phyloP scores from a whole-genome alignment of 2,329 filamentous ascomycete species.

The Sporothrix inflata region DNA sequence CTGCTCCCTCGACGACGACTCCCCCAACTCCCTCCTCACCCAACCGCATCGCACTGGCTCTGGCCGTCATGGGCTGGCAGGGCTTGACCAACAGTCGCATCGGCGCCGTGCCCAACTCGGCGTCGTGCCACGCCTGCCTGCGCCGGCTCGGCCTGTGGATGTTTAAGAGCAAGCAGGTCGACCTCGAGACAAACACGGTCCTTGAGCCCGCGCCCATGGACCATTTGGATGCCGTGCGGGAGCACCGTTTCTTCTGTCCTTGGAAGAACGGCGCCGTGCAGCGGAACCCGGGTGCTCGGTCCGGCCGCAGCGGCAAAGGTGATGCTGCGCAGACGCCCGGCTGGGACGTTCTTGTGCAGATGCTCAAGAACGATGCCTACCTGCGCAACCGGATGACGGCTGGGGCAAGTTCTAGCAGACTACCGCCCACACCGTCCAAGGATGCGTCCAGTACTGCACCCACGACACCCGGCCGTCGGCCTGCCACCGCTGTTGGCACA shows the following conservation, averaged over 20 bases:
- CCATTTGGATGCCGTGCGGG: constrained; percentile 67
- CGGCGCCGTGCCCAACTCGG: constrained; percentile 69
- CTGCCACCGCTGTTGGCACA: constrained; percentile 32
- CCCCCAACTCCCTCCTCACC: constrained; percentile 40
- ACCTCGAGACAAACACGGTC: constrained; percentile 53
- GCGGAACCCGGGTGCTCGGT: constrained; percentile 48
- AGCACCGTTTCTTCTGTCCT: constrained; percentile 83
- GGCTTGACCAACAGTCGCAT: constrained; percentile 59
- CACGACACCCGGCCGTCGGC: background rate
- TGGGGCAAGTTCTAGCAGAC: constrained; percentile 10
- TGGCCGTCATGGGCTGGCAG: constrained; percentile 78
- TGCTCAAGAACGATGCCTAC: constrained; percentile 62
- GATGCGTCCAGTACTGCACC: background rate
- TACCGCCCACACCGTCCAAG: background rate
- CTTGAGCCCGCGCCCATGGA: constrained; percentile 65
- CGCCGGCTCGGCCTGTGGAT: constrained; percentile 91
- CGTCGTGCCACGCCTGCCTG: constrained; percentile 83
- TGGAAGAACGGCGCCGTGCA: constrained; percentile 72
- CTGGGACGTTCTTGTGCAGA: constrained; percentile 59
- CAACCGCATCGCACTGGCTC: constrained; percentile 65
- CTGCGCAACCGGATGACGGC: constrained; percentile 47
- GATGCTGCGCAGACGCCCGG: constrained; percentile 49
- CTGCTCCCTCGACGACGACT: constrained; percentile 45
- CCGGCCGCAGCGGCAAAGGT: constrained; percentile 34
- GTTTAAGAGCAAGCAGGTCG: constrained; percentile 76